Evolutionary conservation across 768 basidiomycete species (phyloP).

Genomic region (Pleurotus djamor): DNA sequence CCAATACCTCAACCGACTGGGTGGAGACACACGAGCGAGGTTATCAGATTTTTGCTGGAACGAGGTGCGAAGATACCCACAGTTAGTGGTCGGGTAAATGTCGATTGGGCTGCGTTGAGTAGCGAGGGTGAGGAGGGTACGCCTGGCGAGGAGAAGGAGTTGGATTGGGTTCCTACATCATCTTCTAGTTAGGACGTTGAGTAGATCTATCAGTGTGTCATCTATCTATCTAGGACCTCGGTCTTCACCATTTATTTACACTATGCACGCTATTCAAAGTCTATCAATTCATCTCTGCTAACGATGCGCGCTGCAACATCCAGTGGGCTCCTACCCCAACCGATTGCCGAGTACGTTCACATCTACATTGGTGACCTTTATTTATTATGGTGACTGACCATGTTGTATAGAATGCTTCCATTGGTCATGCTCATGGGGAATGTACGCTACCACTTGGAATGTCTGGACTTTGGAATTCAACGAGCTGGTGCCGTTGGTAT

Average conservation of each 20-base stretch:
- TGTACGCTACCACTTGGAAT: too few species aligned
- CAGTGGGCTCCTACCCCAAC: too few species aligned
- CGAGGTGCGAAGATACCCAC: conserved; percentile 71
- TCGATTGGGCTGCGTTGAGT: conserved; percentile 72
- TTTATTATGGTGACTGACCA: too few species aligned
- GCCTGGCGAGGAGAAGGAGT: conserved; percentile 25
- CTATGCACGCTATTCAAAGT: neutral
- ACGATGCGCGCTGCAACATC: too few species aligned
- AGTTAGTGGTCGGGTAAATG: conserved; percentile 43
- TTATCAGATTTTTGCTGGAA: conserved; percentile 64
- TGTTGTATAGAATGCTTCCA: too few species aligned
- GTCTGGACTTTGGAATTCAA: too few species aligned
- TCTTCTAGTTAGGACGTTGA: neutral
- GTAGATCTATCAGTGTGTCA: neutral
- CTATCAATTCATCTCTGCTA: too few species aligned
- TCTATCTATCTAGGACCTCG: neutral
- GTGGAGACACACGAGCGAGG: conserved; percentile 69
- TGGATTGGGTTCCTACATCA: neutral
- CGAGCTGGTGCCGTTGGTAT: too few species aligned
- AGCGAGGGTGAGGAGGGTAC: conserved; percentile 54
- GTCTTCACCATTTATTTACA: neutral
- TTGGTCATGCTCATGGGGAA: too few species aligned
- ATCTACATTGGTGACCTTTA: too few species aligned
- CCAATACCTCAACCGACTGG: conserved; percentile 31
- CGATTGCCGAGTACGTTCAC: too few species aligned